Base-by-base conservation (phyloP, 2,329 filamentous ascomycete genomes). In the Colletotrichum sp. region DNA sequence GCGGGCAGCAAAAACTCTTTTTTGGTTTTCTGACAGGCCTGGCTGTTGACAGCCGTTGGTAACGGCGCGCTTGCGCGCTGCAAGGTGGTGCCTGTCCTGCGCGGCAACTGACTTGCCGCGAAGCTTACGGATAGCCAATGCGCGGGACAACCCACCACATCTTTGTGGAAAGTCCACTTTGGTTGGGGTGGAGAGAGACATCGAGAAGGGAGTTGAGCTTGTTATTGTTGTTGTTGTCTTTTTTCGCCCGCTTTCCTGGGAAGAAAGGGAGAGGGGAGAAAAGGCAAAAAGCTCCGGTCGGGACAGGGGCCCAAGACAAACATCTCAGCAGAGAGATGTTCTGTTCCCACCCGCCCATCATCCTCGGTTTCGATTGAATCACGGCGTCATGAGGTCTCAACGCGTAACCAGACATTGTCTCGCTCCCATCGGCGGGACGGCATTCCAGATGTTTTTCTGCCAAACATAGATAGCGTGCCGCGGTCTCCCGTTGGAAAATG, bases 351-450 rank as follows among this genome's bases (percentile, higher is more conserved):
- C 38, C 9, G 38, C 24, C 36, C 60, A 32, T 64, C 18, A 5
- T 13, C n/a, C 52, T 56, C 21, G 52, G 52, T 60, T 30, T 30
- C 6, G 34, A 55, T 66, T 60, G 66, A 58, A 68, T 68, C 52
- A 70, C 56, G 36, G 58, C 73, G 73, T 75, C 73, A 75, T 58
- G 6, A 18, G 43, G 66, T 61, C 32, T 65, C 73, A 68, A 30
- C 28, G 26, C 66, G 73, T 38, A 68, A 73, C 73, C 1, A 73
- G 73, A 75, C 73, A 75, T 7, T 73, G 73, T 75, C 70, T 73
- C 16, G 70, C 68, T 34, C 38, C 5, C 28, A 56, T 67, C 30
- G 52, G 66, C n/a, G 13, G n/a, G 34, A 58, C 24, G 21, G 26
- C 66, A 66, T 66, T 55, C 38, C 64, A 52, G 60, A 26, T 15